These are phyloP conservation scores for Penicillium griseofulvum DNA, from an alignment of 2,329 filamentous ascomycete genomes.

Conservation along the genomic window DNA sequence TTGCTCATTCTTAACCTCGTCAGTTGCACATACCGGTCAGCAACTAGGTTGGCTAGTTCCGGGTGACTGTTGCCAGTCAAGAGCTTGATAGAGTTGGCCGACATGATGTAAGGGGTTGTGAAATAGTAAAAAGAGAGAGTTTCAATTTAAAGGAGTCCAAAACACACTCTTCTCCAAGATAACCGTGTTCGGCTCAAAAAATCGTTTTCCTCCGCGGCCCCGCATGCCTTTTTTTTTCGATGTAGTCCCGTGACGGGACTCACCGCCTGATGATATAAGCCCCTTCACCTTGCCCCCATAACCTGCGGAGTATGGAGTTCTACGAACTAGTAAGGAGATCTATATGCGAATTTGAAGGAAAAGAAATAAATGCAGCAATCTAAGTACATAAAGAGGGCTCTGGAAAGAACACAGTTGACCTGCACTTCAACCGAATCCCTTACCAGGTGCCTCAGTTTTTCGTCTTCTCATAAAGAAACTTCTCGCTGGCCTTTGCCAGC, in stretches of 20 bases:
- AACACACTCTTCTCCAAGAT: constrained; percentile 5
- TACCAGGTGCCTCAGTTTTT: constrained; percentile 13
- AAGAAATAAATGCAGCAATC: constrained; percentile 21
- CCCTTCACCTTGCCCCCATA: background rate
- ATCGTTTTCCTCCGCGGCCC: constrained; percentile 23
- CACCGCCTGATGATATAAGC: constrained; percentile 17
- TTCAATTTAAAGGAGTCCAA: background rate
- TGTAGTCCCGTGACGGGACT: constrained; percentile 21
- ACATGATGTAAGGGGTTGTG: constrained; percentile 49
- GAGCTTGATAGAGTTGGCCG: constrained; percentile 71
- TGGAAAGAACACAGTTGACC: constrained; percentile 30
- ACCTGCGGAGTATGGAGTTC: background rate
- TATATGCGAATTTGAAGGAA: background rate
- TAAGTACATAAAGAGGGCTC: constrained; percentile 19
- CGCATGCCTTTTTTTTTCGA: constrained; percentile 21
- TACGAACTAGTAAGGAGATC: background rate
- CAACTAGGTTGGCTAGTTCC: constrained; percentile 67
- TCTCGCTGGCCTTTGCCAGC: constrained; percentile 1
- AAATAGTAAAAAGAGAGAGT: background rate
- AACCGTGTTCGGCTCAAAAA: constrained; percentile 19
- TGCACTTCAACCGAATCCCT: constrained; percentile 40
- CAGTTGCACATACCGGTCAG: constrained; percentile 55
- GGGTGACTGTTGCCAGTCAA: constrained; percentile 74
- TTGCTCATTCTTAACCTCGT: constrained; percentile 1
- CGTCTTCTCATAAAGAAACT: constrained; percentile 14